Evolutionary conservation across 2,329 filamentous ascomycete species (phyloP), one percentile per base, ranked within the genome.

Genomic region (Thielaviopsis ethacetica): DNA sequence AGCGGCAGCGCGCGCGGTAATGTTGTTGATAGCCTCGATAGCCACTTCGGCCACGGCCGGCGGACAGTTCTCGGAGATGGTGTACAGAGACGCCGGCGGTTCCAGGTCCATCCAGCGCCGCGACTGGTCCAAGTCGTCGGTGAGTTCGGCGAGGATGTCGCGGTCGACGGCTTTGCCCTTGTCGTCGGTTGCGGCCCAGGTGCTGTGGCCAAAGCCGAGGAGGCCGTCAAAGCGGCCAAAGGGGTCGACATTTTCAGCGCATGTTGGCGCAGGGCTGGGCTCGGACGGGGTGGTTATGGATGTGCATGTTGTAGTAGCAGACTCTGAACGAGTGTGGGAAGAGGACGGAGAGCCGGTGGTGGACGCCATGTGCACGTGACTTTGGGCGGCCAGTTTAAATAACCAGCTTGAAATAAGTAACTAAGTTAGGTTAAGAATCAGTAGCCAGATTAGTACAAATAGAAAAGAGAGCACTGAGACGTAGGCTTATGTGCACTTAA

Each of bases 11-110:
- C 53, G 49, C 1, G 56, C 47, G 6, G 10, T 21, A 22, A 61
- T 55, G 9, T 49, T 59, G 24, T 57, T 44, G n/a, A 59, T 58
- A 24, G 60, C 58, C 12, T 38, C 41, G 22, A 47, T 34, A 4
- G 56, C 53, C 12, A 61, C 26, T 19, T 61, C 51, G 50, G 55
- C 56, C n/a, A 61, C 38, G 13, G 19, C 53, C 24, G 55, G 17
- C 13, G 60, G 54, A n/a, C 44, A 41, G 57, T 52, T 22, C 15
- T 59, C 53, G 5, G 60, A 51, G 17, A 55, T 19, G 2, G 54
- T 34, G 6, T 44, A 38, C 13, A 60, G 55, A 17, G 52, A 47
- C 2, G 49, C 15, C 17, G 58, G 56, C 12, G 44, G 44, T n/a
- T 57, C 58, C 22, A 58, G 34, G 2, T 12, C 27, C 49, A 51